Evolutionary conservation across 2,329 filamentous ascomycete species (phyloP), one percentile per base, ranked within the genome.

Genomic region (Sporothrix euskadiensis): DNA sequence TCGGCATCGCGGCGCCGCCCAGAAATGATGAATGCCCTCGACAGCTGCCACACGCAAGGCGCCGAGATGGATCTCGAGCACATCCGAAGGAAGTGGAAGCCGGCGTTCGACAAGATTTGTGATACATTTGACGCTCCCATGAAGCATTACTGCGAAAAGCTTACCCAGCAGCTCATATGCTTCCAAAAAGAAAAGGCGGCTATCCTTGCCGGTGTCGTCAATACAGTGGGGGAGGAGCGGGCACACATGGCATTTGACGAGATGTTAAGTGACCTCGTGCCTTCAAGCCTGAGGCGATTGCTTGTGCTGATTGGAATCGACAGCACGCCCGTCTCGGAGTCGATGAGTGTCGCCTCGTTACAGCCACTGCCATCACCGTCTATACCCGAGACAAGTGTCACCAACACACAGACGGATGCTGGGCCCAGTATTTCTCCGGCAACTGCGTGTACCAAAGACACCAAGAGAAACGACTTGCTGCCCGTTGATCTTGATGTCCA

Each of bases 141-240:
- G 61, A 14, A 35, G 12, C 22, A 47, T 14, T n/a, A 35, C 26
- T 74, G 70, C 47, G 39, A 44, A 2, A 26, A 22, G n/a, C 61
- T 74, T 8, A 14, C 22, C 26, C 39, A 69, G 32, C 54, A 74
- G 9, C 10, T 74, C 4, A 47, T 69, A 1, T 52, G n/a, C 8
- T 74, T 74, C 32, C 69, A 74, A 7, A 32, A 68, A 16, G 61
- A 63, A 10, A 74, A 71, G 44, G 32, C 59, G 9, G 69, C 30
- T 3, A 22, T 74, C n/a, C 35, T 71, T 16, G 52, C 63, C 19
- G 10, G 39, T 16, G 19, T 68, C 5, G 22, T 30, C 5, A 22
- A 32, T 16, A 19, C 35, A 0, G 49, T 44, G 26, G 61, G 71
- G 10, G 71, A 72, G 19, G 14, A 57, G 16, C 47, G 26, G 8